Conservation (phyloP, 2,329 filamentous ascomycete genomes). For the Penicillium sp. region DNA sequence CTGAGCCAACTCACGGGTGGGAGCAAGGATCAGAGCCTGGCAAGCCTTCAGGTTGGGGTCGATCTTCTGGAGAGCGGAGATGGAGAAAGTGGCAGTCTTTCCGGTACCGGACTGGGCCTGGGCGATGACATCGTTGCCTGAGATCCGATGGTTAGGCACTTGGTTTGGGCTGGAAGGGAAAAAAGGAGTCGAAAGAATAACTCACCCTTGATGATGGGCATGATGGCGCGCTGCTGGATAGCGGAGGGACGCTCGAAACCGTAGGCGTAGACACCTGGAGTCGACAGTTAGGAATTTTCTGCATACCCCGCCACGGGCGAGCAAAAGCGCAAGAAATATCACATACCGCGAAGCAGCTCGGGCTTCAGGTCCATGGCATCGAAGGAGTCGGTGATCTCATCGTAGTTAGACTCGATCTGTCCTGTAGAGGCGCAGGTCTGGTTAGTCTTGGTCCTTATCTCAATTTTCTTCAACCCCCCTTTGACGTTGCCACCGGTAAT, state of each 20-base stretch:
- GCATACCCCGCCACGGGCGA: constrained; percentile 26
- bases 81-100: constrained; percentile 99
- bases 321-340: constrained; percentile 14
- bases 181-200: constrained; percentile 12
- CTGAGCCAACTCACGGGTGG: constrained; percentile 94
- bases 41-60: constrained; percentile 92
- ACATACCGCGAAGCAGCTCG: constrained; percentile 91
- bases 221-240: constrained; percentile 99
- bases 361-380: constrained; percentile 97
- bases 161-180: not conserved
- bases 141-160: not conserved
- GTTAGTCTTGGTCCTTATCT: constrained; percentile 19
- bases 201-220: constrained; percentile 99
- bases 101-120: constrained; percentile 99
- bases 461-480: constrained; percentile 12
- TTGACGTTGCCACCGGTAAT: constrained; percentile 13
- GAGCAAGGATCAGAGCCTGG: constrained; percentile 97
- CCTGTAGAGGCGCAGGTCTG: constrained; percentile 57
- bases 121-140: constrained; percentile 97
- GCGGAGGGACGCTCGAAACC: constrained; percentile 99
- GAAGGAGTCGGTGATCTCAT: constrained; percentile 99
- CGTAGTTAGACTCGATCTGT: constrained; percentile 99
- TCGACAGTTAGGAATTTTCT: constrained; percentile 31
- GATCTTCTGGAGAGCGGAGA: constrained; percentile 98
- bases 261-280: constrained; percentile 90